phyloP scores from a whole-genome alignment of 805 yeast species.

The Clavispora carvajalis region DNA sequence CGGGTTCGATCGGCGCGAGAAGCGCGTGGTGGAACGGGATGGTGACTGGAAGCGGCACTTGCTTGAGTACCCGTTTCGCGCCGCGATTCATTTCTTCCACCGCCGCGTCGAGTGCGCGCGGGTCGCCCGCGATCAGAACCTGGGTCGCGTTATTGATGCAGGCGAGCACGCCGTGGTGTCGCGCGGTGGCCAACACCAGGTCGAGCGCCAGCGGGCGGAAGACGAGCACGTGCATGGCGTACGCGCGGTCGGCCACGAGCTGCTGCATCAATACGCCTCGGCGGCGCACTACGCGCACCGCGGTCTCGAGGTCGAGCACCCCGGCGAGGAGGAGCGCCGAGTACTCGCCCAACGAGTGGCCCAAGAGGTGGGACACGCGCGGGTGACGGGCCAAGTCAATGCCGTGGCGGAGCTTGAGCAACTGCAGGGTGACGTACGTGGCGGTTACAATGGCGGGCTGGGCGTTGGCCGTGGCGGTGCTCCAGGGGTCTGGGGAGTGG shows the following conservation, averaged over 20 bases:
- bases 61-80: slow-evolving; percentile 18
- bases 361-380: slow-evolving; percentile 8
- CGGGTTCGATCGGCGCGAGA: slow-evolving; percentile 32
- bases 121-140: slow-evolving; percentile 41
- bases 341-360: slow-evolving; percentile 17
- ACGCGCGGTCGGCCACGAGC: slow-evolving; percentile 1
- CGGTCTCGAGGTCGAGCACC: slow-evolving; percentile 9
- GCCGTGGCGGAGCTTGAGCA: slow-evolving; percentile 7
- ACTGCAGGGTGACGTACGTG: slow-evolving; percentile 15
- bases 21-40: slow-evolving; percentile 48
- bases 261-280: slow-evolving; percentile 13
- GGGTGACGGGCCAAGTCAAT: slow-evolving; percentile 14
- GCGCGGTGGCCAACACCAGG: slow-evolving; percentile 15
- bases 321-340: slow-evolving; percentile 14
- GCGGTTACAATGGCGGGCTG: slow-evolving; percentile 51
- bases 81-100: slow-evolving; percentile 13
- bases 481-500: slow-evolving; percentile 10
- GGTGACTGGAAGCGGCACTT: slow-evolving; percentile 35
- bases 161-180: slow-evolving; percentile 33
- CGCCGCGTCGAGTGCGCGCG: slow-evolving; percentile 17
- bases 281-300: slow-evolving; percentile 13
- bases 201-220: slow-evolving; percentile 22
- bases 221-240: slow-evolving; percentile 33
- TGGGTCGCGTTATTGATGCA: slow-evolving; percentile 41
- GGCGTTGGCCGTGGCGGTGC: slow-evolving; percentile 30